Conservation (phyloP, 495 filamentous ascomycete species). For the Lophium mytilinum region DNA sequence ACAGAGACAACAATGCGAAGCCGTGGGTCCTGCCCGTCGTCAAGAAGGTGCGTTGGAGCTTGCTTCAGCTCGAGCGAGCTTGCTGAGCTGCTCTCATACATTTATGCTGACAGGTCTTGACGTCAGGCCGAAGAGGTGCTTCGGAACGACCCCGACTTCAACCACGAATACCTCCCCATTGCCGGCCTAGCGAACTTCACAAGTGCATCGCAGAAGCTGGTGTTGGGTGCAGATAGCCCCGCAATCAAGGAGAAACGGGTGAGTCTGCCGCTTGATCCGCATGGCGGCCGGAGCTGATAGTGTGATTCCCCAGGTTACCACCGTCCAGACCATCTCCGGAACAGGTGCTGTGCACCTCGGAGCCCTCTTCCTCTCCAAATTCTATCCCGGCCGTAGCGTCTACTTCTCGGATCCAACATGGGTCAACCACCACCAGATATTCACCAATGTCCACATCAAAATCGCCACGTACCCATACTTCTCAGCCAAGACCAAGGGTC, state of each 20-base stretch:
- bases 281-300: too few relatives aligned
- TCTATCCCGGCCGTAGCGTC: constrained; percentile 62
- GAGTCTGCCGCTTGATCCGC: constrained; percentile 18
- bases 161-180: constrained; percentile 98
- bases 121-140: constrained; percentile 79
- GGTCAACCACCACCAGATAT: constrained; percentile 98
- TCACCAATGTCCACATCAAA: constrained; percentile 76
- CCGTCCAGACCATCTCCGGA: constrained; percentile 67
- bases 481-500: constrained; percentile 69
- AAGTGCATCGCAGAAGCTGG: constrained; percentile 77
- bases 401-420: constrained; percentile 94
- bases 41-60: constrained; percentile 61
- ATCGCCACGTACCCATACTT: constrained; percentile 91
- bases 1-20: constrained; percentile 90
- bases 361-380: constrained; percentile 74
- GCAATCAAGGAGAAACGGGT: constrained; percentile 79
- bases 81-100: not conserved
- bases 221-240: constrained; percentile 71
- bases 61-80: not conserved
- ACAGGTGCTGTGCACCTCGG: constrained; percentile 88
- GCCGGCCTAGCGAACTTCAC: constrained; percentile 80
- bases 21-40: constrained; percentile 98
- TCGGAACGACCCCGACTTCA: constrained; percentile 76
- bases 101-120: constrained; percentile 8
- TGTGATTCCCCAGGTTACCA: constrained; percentile 19